Evolutionary conservation across 441 rosid genomes (phyloP), one percentile per base, ranked within the genome.

Genomic region (Gossypium gossypioides): DNA sequence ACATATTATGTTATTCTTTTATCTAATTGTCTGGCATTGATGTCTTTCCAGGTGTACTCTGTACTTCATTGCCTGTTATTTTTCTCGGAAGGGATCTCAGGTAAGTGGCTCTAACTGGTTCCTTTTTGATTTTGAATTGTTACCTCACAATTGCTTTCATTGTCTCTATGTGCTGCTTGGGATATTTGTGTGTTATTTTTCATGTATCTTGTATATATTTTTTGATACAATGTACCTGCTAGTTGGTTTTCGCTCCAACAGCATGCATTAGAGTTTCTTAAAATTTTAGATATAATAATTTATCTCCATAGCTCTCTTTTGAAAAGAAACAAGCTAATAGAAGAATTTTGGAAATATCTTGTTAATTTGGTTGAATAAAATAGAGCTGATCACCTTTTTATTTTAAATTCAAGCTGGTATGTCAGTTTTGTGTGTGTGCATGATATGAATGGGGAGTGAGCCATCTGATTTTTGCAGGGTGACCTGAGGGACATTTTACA

Each of bases 81-180:
- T 89, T 86, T 87, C 96, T 66, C 85, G 84, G 72, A 89, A 85
- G 83, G 91, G 89, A 75, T 89, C 92, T 80, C 97, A 95, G 81
- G 98, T 89, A 85, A 89, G 89, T 87, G 61, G 63, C 58, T 78
- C 73, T 29, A 19, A 32, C 60, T 75, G 51, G 27, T 73, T 21
- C 76, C 52, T 46, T 59, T 50, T 54, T 42, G 65, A 7, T 72
- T 70, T 12, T 52, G 13, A 51, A 61, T 74, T 57, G 7, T 71
- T 57, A 22, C 51, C 34, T 52, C 21, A 18, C 10, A 9, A 12
- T 73, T 40, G n/a, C 15, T 44, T 63, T 62, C 8, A 50, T 29
- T 12, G 34, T 50, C 65, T 40, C 25, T 24, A 50, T 16, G 12
- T 25, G 18, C 16, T 50, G 71, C 15, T 67, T n/a, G 56, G 44